Base-by-base conservation (phyloP, 2,329 filamentous ascomycete genomes). In the Microthyrium microscopicum region DNA sequence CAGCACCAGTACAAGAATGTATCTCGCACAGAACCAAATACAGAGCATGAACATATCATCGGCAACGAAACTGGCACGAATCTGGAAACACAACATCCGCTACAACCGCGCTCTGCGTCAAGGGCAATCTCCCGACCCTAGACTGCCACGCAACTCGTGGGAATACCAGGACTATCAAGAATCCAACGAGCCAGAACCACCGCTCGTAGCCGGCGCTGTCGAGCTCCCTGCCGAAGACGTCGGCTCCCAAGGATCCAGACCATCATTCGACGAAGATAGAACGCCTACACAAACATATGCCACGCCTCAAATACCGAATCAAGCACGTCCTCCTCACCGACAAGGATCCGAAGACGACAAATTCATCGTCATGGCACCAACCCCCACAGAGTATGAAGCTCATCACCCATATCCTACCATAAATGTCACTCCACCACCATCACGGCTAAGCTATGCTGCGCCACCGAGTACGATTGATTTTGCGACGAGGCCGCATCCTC, bases 1-100 rank as follows among this genome's bases (percentile, higher is more conserved):
- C 57, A 93, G 82, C 59, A 94, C 83, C 11, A 77, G 77, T 49
- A 98, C 89, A 0, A 70, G 81, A 43, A 72, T 77, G 41, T 98
- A 95, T 50, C 68, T 98, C 34, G 61, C 66, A 5, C 76, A 76
- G 40, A 64, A 68, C 8, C 73, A 73, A 1, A 77, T 91, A 37
- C 80, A 92, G 51, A 67, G 61, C 44, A 80, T 83, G 67, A 81
- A 82, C 5, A 63, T 78, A 34, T 70, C 77, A 36, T 74, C 84
- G 1, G 76, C 87, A 0, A 67, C 71, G 6, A 91, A 87, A 53
- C 62, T 95, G 44, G 81, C 80, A 40, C 82, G 81, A 55, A 84
- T 94, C 41, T 66, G 85, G 47, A 70, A 75, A 39, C 78, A 80
- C 41, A 83, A 83, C 52, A 56, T 67, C 37, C 68, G 81, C 35